Conservation (phyloP, 306 rosid species). For the Begonia peltatifolia region DNA sequence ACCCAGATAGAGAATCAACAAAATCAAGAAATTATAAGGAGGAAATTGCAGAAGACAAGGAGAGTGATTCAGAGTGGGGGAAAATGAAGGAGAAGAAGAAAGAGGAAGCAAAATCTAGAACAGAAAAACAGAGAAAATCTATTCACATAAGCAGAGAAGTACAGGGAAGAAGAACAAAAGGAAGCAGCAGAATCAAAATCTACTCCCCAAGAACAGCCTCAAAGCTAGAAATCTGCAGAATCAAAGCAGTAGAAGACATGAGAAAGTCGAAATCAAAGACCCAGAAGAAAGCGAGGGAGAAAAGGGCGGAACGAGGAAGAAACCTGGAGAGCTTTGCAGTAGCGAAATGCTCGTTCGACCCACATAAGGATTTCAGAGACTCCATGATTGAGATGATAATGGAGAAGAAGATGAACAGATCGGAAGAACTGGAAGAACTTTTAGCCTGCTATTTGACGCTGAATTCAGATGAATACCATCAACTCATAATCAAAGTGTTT, state of each 20-base stretch:
- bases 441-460: conserved; percentile 72
- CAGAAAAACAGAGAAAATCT: conserved; percentile 35
- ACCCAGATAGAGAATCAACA: not conserved
- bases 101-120: conserved; percentile 33
- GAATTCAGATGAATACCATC: conserved; percentile 78
- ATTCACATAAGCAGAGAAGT: conserved; percentile 40
- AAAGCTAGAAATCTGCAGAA: conserved; percentile 49
- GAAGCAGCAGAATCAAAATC: conserved; percentile 31
- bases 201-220: conserved; percentile 58
- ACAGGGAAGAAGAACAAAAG: conserved; percentile 41
- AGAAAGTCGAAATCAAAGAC: conserved; percentile 48
- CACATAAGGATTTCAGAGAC: conserved; percentile 78
- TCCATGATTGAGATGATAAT: conserved; percentile 89
- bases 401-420: conserved; percentile 39
- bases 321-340: conserved; percentile 63
- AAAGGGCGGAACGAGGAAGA: conserved; percentile 8
- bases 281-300: conserved; percentile 11
- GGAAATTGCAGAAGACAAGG: conserved; percentile 21
- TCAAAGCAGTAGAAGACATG: conserved; percentile 57
- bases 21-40: conserved; percentile 16
- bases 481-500: conserved; percentile 73
- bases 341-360: conserved; percentile 57
- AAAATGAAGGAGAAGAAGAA: conserved; percentile 20
- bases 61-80: conserved; percentile 16
- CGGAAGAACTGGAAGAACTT: conserved; percentile 75